Evolutionary conservation across 371 early-diverging fungal genomes (phyloP).

Genomic region (Fennellomyces sp.): DNA sequence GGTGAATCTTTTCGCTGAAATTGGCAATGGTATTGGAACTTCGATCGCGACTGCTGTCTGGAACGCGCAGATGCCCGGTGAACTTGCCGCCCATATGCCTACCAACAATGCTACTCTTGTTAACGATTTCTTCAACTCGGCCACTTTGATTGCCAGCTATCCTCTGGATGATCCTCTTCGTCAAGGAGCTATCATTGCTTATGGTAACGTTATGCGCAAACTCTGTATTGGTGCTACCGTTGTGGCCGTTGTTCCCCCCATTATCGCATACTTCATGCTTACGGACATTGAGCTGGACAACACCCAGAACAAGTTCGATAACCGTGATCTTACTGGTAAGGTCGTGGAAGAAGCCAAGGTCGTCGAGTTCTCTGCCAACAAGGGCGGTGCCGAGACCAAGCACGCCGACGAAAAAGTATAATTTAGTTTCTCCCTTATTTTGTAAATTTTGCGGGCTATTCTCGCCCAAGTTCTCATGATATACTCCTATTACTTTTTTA

Average conservation of each 20-base stretch:
- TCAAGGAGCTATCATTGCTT: constrained; percentile 34
- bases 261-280: constrained; percentile 17
- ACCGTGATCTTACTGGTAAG: constrained; percentile 21
- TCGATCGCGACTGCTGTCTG: constrained; percentile 51
- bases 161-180: constrained; percentile 20
- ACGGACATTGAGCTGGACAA: constrained; percentile 15
- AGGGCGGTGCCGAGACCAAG: too few species aligned
- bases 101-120: constrained; percentile 32
- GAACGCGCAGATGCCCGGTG: constrained; percentile 42
- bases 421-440: too few species aligned
- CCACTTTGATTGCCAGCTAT: constrained; percentile 15
- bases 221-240: constrained; percentile 26
- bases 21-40: constrained; percentile 42
- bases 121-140: constrained; percentile 20
- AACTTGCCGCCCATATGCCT: constrained; percentile 38
- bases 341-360: too few species aligned
- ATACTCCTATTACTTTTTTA: too few species aligned
- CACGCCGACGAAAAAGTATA: too few species aligned
- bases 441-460: too few species aligned
- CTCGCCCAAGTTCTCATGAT: too few species aligned
- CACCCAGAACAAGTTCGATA: constrained; percentile 21
- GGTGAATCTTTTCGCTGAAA: constrained; percentile 36
- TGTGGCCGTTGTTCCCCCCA: constrained; percentile 19
- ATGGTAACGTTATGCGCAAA: constrained; percentile 28
- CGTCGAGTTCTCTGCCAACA: too few species aligned